These are phyloP conservation scores for Thermomyces lanuginosus DNA, from an alignment of 2,329 filamentous ascomycete genomes.

Conservation along the genomic window DNA sequence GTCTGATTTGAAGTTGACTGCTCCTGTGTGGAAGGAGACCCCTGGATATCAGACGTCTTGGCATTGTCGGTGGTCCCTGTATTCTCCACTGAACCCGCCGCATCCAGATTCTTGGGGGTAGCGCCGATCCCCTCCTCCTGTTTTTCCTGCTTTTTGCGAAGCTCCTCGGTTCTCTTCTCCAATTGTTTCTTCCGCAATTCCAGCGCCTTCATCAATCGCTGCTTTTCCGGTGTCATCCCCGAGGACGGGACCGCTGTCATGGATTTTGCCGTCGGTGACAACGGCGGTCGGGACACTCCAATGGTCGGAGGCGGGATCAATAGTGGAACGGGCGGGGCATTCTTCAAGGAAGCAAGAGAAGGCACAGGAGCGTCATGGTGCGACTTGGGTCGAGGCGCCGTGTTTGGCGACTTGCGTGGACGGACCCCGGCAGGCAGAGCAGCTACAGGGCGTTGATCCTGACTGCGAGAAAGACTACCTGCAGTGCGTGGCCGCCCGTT, in stretches of 20 bases:
- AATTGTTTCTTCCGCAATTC: slow-evolving; percentile 76
- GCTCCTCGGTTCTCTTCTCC: slow-evolving; percentile 19
- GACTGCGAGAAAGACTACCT: slow-evolving; percentile 27
- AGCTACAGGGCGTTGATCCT: slow-evolving; percentile 53
- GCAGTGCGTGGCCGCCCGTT: slow-evolving; percentile 46
- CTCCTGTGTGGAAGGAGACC: background rate
- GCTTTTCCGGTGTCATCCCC: slow-evolving; percentile 73
- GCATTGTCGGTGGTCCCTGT: slow-evolving; percentile 16
- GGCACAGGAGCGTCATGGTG: slow-evolving; percentile 21
- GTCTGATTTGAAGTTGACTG: background rate
- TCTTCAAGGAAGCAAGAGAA: slow-evolving; percentile 12
- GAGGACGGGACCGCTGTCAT: slow-evolving; percentile 32
- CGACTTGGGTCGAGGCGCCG: slow-evolving; percentile 28
- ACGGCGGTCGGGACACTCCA: slow-evolving; percentile 17
- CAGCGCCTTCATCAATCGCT: slow-evolving; percentile 83
- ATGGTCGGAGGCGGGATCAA: slow-evolving; percentile 23
- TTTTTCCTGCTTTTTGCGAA: slow-evolving; percentile 13
- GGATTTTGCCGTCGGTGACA: slow-evolving; percentile 25
- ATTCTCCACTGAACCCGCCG: slow-evolving; percentile 8
- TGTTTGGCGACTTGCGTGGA: slow-evolving; percentile 36
- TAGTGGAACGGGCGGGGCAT: slow-evolving; percentile 23
- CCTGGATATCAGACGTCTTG: slow-evolving; percentile 3
- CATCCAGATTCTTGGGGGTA: slow-evolving; percentile 7
- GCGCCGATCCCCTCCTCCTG: no score
- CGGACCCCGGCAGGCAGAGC: slow-evolving; percentile 70